These are phyloP conservation scores for Aspergillus ellipticus DNA, from an alignment of 495 filamentous ascomycete species.

Conservation along the genomic window DNA sequence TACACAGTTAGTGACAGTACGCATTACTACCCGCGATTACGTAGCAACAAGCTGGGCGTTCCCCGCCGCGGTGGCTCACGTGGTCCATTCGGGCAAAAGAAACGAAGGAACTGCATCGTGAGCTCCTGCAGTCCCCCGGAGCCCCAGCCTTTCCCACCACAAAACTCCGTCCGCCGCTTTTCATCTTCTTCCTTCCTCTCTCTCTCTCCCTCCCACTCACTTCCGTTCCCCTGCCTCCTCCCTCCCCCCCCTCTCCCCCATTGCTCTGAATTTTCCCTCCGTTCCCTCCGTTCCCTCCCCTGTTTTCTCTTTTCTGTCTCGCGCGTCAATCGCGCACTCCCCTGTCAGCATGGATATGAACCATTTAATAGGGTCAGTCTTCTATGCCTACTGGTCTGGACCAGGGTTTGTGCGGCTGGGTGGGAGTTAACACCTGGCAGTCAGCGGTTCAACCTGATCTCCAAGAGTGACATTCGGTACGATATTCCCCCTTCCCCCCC, in stretches of 20 bases:
- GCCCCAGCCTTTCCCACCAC: slow-evolving; percentile 31
- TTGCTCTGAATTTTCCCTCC: neutral
- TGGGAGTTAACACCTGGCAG: slow-evolving; percentile 47
- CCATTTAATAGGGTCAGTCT: slow-evolving; percentile 51
- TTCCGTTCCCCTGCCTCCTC: slow-evolving; percentile 7
- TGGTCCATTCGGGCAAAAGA: slow-evolving; percentile 2
- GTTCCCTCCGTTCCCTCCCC: slow-evolving; percentile 3
- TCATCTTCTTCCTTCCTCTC: slow-evolving; percentile 9
- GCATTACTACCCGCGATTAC: neutral
- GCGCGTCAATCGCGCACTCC: slow-evolving; percentile 34
- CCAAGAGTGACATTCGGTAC: slow-evolving; percentile 94
- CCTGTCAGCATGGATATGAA: slow-evolving; percentile 50
- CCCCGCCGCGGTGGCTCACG: neutral
- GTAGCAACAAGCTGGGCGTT: neutral
- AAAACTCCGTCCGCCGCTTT: slow-evolving; percentile 27
- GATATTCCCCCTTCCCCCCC: slow-evolving; percentile 19
- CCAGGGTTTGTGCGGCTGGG: slow-evolving; percentile 39
- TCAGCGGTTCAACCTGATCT: slow-evolving; percentile 68
- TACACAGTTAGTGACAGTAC: too few species aligned
- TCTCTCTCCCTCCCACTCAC: slow-evolving; percentile 16
- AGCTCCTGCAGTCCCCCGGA: slow-evolving; percentile 40
- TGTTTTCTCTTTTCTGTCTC: slow-evolving; percentile 14
- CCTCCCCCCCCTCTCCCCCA: slow-evolving; percentile 2
- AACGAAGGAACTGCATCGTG: slow-evolving; percentile 27
- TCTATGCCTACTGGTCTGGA: slow-evolving; percentile 28